phyloP scores from a whole-genome alignment of 805 yeast genomes.

The Diddensiella caesifluorescens region DNA sequence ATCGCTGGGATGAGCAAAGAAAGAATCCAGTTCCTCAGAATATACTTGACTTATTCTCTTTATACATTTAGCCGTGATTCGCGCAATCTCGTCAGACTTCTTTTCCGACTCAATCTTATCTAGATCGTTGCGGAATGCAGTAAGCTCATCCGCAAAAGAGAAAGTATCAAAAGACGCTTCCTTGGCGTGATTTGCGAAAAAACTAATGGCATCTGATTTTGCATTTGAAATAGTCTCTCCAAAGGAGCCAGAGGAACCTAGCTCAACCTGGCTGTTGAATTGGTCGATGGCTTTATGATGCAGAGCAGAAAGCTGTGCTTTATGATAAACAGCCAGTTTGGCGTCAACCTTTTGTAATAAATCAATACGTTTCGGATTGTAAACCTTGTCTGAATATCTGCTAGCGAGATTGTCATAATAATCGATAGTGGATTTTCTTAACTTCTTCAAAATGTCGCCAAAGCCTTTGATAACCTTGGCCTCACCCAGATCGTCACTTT shows the following conservation, averaged over 20 bases:
- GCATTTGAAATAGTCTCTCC: constrained; percentile 28
- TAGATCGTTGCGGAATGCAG: constrained; percentile 31
- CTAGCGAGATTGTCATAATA: constrained; percentile 69
- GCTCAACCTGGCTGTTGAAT: constrained; percentile 21
- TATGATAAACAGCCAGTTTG: constrained; percentile 40
- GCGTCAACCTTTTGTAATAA: constrained; percentile 46
- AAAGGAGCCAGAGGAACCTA: constrained; percentile 20
- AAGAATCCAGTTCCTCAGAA: constrained; percentile 42
- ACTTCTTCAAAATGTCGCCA: constrained; percentile 39
- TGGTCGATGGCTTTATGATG: constrained; percentile 33
- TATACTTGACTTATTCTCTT: constrained; percentile 22
- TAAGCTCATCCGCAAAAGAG: constrained; percentile 22
- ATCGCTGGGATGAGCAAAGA: constrained; percentile 45
- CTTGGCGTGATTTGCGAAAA: constrained; percentile 33
- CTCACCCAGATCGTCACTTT: constrained; percentile 18
- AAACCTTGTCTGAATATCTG: constrained; percentile 64
- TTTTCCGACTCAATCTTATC: constrained; percentile 32
- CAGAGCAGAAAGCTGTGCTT: constrained; percentile 37
- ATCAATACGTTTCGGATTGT: constrained; percentile 51
- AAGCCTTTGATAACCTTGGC: constrained; percentile 29
- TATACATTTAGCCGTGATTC: constrained; percentile 34
- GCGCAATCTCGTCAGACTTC: constrained; percentile 38
- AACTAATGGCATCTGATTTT: constrained; percentile 18
- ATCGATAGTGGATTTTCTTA: constrained; percentile 44
- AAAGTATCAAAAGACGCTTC: constrained; percentile 34